Evolutionary conservation across 768 basidiomycete species (phyloP).

Genomic region (Hericium alpestre): DNA sequence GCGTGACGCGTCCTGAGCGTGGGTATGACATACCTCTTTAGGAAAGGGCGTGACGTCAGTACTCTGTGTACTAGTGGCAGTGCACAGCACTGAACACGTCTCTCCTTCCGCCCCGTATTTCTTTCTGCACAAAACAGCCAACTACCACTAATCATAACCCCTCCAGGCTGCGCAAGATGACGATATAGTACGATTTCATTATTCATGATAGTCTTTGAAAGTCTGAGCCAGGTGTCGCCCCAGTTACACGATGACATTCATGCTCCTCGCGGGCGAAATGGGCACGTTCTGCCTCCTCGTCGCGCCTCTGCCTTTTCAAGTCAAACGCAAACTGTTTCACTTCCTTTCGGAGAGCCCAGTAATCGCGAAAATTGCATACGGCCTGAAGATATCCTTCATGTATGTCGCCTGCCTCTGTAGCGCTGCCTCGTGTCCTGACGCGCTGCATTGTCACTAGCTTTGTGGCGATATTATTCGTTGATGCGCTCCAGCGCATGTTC

Average conservation of each 20-base stretch:
- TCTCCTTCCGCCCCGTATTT: not conserved
- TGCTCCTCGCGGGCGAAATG: constrained; percentile 80
- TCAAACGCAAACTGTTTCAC: constrained; percentile 60
- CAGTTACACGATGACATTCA: constrained; percentile 73
- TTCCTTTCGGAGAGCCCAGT: constrained; percentile 61
- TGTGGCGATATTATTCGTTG: constrained; percentile 77
- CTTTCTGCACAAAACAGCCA: not conserved
- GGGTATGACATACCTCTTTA: not conserved
- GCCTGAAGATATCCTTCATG: constrained; percentile 92
- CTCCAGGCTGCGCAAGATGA: constrained; percentile 25
- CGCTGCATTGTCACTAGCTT: constrained; percentile 36
- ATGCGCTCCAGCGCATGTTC: constrained; percentile 90
- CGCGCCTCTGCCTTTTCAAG: constrained; percentile 67
- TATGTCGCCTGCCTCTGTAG: constrained; percentile 23
- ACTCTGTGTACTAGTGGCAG: not conserved
- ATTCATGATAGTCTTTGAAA: not conserved
- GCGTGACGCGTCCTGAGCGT: not conserved
- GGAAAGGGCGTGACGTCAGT: not conserved
- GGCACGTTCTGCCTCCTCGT: constrained; percentile 77
- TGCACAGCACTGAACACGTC: not conserved
- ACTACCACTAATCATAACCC: not conserved
- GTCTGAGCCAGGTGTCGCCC: not conserved
- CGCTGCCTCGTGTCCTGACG: not conserved
- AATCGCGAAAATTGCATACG: constrained; percentile 82
- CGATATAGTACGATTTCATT: constrained; percentile 31